These are phyloP conservation scores for Cornus kousa DNA, from an alignment of 148 eudicot species.

Conservation along the genomic window DNA sequence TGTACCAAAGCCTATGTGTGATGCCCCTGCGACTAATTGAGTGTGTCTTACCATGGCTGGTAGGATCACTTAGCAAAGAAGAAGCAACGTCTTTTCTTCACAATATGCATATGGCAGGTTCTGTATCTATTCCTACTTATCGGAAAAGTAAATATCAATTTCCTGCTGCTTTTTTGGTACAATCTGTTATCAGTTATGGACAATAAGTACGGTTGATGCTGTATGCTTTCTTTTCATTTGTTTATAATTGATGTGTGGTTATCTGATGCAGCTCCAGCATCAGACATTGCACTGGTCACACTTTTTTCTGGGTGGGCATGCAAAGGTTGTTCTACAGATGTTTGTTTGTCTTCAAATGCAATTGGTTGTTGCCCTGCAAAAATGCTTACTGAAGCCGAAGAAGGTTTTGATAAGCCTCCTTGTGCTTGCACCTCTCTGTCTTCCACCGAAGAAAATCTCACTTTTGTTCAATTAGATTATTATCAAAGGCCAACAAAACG, in stretches of 20 bases:
- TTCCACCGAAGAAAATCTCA: conserved; percentile 24
- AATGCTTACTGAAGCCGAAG: conserved; percentile 26
- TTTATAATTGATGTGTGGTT: conserved; percentile 19
- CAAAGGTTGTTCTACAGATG: conserved; percentile 64
- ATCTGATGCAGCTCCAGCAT: conserved; percentile 70
- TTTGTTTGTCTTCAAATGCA: conserved; percentile 65
- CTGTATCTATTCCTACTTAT: conserved; percentile 5
- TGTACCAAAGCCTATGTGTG: conserved; percentile 85
- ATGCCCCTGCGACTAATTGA: conserved; percentile 95
- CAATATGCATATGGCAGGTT: conserved; percentile 93
- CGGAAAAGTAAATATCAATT: background rate
- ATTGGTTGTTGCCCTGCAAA: conserved; percentile 70
- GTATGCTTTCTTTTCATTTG: background rate
- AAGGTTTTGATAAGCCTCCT: conserved; percentile 23
- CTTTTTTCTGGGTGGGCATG: conserved; percentile 99
- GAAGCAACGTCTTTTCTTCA: conserved; percentile 69
- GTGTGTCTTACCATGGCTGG: conserved; percentile 94
- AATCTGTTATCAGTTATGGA: background rate
- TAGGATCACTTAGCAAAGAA: conserved; percentile 69
- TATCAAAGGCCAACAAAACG: conserved; percentile 41
- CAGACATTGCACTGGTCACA: conserved; percentile 78
- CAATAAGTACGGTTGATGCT: background rate
- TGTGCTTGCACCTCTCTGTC: conserved; percentile 37
- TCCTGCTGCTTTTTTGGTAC: background rate
- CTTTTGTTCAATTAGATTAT: conserved; percentile 22